phyloP scores from a whole-genome alignment of 768 basidiomycete species.

The Rhodotorula toruloides region DNA sequence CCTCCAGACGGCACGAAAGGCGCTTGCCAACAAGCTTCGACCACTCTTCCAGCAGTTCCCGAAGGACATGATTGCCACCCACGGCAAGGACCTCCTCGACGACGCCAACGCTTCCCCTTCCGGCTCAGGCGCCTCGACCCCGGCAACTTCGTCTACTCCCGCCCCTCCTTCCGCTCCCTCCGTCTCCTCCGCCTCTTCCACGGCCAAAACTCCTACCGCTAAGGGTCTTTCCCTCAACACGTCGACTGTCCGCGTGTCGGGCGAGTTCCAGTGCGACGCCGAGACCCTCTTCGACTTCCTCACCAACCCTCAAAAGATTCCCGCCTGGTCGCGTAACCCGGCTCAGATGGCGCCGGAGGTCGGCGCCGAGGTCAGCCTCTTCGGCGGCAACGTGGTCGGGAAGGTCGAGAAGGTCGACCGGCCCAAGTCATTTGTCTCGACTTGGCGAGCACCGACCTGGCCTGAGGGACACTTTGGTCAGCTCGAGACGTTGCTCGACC shows the following conservation, averaged over 20 bases:
- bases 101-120: conserved; percentile 16
- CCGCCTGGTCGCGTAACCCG: conserved; percentile 40
- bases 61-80: conserved; percentile 39
- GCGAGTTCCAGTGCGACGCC: conserved; percentile 40
- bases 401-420: conserved; percentile 32
- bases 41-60: conserved; percentile 42
- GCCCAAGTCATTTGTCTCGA: conserved; percentile 28
- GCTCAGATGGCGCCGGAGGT: conserved; percentile 39
- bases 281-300: conserved; percentile 40
- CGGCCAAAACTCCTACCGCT: not conserved
- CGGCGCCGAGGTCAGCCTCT: conserved; percentile 38
- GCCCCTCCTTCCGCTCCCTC: conserved; percentile 3
- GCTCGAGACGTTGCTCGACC: conserved; percentile 34
- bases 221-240: conserved; percentile 37
- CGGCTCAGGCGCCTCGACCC: conserved; percentile 30
- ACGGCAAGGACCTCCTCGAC: conserved; percentile 42
- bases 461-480: conserved; percentile 41
- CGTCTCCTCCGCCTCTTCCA: not conserved
- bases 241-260: conserved; percentile 34
- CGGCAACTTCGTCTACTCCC: conserved; percentile 7
- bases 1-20: conserved; percentile 33
- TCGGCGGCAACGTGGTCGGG: conserved; percentile 43
- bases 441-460: conserved; percentile 43
- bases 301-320: conserved; percentile 39
- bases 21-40: conserved; percentile 38